phyloP scores from a whole-genome alignment of 2,329 filamentous ascomycete genomes.

The Didymella pinodella region DNA sequence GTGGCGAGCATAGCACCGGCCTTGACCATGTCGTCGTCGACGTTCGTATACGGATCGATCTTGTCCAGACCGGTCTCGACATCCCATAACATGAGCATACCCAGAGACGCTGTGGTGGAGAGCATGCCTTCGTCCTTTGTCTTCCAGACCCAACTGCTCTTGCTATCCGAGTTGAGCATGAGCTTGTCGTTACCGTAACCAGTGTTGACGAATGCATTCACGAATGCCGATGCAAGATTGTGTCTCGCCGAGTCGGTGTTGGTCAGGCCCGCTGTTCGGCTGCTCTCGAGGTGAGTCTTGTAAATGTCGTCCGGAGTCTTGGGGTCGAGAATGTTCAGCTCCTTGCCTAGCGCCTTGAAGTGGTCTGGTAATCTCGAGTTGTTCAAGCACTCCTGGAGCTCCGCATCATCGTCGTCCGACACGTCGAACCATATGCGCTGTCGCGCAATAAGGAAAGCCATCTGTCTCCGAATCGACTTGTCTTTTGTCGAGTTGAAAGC shows the following conservation, averaged over 20 bases:
- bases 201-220: slow-evolving; percentile 96
- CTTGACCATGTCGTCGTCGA: slow-evolving; percentile 81
- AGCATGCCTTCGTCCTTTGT: slow-evolving; percentile 98
- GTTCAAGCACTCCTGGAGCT: slow-evolving; percentile 82
- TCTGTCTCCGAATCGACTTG: slow-evolving; percentile 85
- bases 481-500: slow-evolving; percentile 85
- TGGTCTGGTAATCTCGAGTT: slow-evolving; percentile 89
- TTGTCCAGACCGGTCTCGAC: slow-evolving; percentile 90
- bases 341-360: slow-evolving; percentile 93
- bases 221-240: slow-evolving; percentile 94
- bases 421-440: slow-evolving; percentile 87
- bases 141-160: slow-evolving; percentile 98
- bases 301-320: slow-evolving; percentile 99
- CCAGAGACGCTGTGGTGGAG: slow-evolving; percentile 92
- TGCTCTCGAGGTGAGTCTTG: slow-evolving; percentile 98
- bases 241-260: slow-evolving; percentile 95
- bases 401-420: slow-evolving; percentile 74
- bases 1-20: slow-evolving; percentile 92
- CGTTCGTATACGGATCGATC: slow-evolving; percentile 93
- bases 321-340: slow-evolving; percentile 94
- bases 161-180: slow-evolving; percentile 86
- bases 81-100: slow-evolving; percentile 92
- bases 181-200: slow-evolving; percentile 96
- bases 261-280: slow-evolving; percentile 87
- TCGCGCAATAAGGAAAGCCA: slow-evolving; percentile 89